Conservation (phyloP, 2,329 filamentous ascomycete genomes). For the Teratosphaeria pseudoeucalypti region DNA sequence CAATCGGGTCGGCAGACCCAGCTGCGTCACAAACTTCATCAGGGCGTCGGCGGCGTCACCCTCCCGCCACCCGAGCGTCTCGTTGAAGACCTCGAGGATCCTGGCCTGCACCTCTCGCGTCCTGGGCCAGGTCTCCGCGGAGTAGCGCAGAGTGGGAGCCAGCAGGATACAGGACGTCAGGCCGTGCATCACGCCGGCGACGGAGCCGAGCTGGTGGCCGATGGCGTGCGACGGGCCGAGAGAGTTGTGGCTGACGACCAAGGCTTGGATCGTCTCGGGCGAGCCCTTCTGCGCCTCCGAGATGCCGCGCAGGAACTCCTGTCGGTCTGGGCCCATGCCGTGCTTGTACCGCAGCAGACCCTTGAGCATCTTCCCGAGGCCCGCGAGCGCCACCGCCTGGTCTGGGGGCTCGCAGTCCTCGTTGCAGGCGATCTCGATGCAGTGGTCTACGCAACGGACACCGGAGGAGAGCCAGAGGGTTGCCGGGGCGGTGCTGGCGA, state of each 20-base stretch:
- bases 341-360: slow-evolving; percentile 34
- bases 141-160: slow-evolving; percentile 47
- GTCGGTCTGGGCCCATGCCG: slow-evolving; percentile 22
- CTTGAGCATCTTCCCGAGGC: slow-evolving; percentile 33
- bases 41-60: slow-evolving; percentile 43
- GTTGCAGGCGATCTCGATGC: slow-evolving; percentile 44
- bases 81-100: slow-evolving; percentile 29
- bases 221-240: slow-evolving; percentile 31
- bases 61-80: slow-evolving; percentile 17
- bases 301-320: background rate
- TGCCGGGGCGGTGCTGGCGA: slow-evolving; percentile 42
- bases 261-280: slow-evolving; percentile 32
- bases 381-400: slow-evolving; percentile 5
- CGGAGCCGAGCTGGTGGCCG: slow-evolving; percentile 37
- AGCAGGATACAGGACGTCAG: slow-evolving; percentile 49
- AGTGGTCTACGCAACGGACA: slow-evolving; percentile 48
- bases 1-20: slow-evolving; percentile 45
- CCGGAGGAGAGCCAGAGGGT: slow-evolving; percentile 50
- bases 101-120: slow-evolving; percentile 28
- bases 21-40: slow-evolving; percentile 39
- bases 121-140: slow-evolving; percentile 25
- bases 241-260: slow-evolving; percentile 34
- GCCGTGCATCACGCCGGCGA: slow-evolving; percentile 47
- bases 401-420: slow-evolving; percentile 9
- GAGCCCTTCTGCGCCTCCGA: background rate